Evolutionary conservation across 2,329 filamentous ascomycete species (phyloP).

Genomic region (Aspergillus fumigatus): DNA sequence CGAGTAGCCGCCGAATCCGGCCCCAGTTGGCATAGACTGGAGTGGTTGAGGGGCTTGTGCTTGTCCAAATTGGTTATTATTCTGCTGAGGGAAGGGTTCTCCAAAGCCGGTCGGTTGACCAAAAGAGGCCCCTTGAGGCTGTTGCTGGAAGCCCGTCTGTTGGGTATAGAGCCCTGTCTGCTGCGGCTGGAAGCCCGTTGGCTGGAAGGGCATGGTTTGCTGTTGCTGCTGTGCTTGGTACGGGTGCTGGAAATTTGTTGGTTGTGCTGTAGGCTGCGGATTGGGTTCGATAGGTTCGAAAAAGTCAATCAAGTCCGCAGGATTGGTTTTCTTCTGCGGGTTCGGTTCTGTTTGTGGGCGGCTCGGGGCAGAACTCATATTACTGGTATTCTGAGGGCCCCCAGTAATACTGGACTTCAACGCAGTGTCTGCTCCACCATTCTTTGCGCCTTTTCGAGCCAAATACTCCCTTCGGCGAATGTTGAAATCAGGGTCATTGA

Average conservation of each 20-base stretch:
- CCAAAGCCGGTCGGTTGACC: constrained; percentile 18
- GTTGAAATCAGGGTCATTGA: constrained; percentile 93
- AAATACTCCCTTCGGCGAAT: constrained; percentile 88
- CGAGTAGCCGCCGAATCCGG: constrained; percentile 79
- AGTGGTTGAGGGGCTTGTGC: constrained; percentile 43
- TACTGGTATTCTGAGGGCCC: constrained; percentile 22
- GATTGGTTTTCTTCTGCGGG: constrained; percentile 33
- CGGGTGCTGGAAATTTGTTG: constrained; percentile 37
- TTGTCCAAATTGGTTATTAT: constrained; percentile 36
- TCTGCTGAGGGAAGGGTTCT: constrained; percentile 22
- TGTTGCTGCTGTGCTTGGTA: constrained; percentile 20
- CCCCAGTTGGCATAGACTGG: constrained; percentile 63
- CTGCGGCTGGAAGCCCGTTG: constrained; percentile 34
- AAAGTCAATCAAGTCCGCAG: constrained; percentile 82
- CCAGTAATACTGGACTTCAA: constrained; percentile 22
- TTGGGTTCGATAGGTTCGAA: constrained; percentile 91
- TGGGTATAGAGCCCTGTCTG: constrained; percentile 30
- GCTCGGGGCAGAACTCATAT: constrained; percentile 18
- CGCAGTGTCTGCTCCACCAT: constrained; percentile 41
- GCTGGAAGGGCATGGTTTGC: constrained; percentile 14
- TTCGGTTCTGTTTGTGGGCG: constrained; percentile 27
- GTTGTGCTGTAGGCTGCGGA: constrained; percentile 63
- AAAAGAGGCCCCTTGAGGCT: constrained; percentile 18
- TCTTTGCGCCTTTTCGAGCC: constrained; percentile 74
- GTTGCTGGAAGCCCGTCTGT: constrained; percentile 36